phyloP scores from a whole-genome alignment of 331 rosid genomes.

The Stylosanthes scabra region DNA sequence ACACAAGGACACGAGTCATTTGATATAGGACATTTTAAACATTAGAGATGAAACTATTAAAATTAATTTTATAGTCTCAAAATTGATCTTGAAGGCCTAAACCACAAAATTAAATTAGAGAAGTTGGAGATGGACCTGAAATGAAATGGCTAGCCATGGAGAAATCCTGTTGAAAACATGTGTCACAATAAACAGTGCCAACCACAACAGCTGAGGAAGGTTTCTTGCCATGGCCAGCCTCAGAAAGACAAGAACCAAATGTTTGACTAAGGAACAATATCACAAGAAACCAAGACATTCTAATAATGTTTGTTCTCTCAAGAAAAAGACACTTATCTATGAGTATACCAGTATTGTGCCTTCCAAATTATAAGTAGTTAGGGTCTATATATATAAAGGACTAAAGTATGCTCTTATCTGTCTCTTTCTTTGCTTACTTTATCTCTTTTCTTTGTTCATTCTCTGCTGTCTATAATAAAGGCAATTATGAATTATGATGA shows the following conservation, averaged over 20 bases:
- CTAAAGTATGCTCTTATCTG: conserved; percentile 17
- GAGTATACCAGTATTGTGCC: too few species aligned
- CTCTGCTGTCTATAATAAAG: conserved; percentile 33
- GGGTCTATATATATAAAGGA: conserved; percentile 35
- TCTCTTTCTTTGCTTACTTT: not conserved
- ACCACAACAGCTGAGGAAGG: conserved; percentile 67
- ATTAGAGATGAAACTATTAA: too few species aligned
- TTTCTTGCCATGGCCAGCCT: conserved; percentile 55
- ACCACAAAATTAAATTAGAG: not conserved
- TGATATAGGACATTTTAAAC: too few species aligned
- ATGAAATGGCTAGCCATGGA: conserved; percentile 65
- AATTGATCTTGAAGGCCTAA: not conserved
- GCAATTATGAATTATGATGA: too few species aligned
- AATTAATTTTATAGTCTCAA: too few species aligned
- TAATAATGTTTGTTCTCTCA: conserved; percentile 28
- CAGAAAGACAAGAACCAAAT: conserved; percentile 44
- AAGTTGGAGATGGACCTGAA: conserved; percentile 39
- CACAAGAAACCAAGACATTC: conserved; percentile 61
- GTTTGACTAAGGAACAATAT: conserved; percentile 52
- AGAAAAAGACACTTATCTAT: conserved; percentile 23
- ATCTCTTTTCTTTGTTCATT: conserved; percentile 5
- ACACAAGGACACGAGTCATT: too few species aligned
- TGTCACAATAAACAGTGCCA: conserved; percentile 85
- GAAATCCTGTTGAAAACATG: conserved; percentile 72
- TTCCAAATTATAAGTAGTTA: conserved; percentile 22